Evolutionary conservation across 345 rosid genomes (phyloP).

Genomic region (Moricandia moricandioides): DNA sequence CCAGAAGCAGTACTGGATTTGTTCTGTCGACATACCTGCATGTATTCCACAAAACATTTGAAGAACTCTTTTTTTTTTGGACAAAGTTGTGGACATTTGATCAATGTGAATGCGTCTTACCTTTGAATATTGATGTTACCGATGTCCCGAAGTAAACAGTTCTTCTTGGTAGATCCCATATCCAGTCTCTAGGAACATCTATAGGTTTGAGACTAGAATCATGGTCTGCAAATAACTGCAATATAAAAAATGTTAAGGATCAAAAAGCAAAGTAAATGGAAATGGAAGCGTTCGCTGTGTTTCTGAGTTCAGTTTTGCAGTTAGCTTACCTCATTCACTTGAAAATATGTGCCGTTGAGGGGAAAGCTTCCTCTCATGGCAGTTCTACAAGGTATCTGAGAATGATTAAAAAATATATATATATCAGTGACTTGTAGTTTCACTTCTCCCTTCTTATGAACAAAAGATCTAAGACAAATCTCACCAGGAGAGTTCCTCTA

Average conservation of each 20-base stretch:
- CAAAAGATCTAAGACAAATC: conserved; percentile 30
- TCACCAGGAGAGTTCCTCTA: conserved; percentile 86
- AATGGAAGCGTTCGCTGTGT: background rate
- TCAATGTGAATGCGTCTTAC: conserved; percentile 38
- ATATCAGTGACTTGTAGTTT: conserved; percentile 26
- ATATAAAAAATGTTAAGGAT: conserved; percentile 12
- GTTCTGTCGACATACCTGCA: conserved; percentile 75
- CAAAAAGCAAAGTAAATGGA: background rate
- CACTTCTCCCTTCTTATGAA: conserved; percentile 2
- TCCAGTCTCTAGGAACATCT: conserved; percentile 65
- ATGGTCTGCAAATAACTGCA: conserved; percentile 89
- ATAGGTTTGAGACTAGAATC: conserved; percentile 74
- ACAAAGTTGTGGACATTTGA: conserved; percentile 17
- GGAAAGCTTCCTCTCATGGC: conserved; percentile 98
- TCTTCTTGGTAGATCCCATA: conserved; percentile 78
- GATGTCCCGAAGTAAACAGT: conserved; percentile 89
- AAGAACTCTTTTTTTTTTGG: conserved; percentile 13
- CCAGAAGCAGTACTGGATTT: conserved; percentile 82
- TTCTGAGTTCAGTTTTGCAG: conserved; percentile 1
- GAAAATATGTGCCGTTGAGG: conserved; percentile 89
- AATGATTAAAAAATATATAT: conserved; percentile 1
- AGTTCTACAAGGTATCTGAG: conserved; percentile 90
- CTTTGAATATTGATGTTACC: conserved; percentile 80
- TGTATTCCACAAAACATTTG: conserved; percentile 26
- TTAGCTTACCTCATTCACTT: conserved; percentile 93